phyloP scores from a whole-genome alignment of 768 basidiomycete species.

The Lactarius sanguifluus region DNA sequence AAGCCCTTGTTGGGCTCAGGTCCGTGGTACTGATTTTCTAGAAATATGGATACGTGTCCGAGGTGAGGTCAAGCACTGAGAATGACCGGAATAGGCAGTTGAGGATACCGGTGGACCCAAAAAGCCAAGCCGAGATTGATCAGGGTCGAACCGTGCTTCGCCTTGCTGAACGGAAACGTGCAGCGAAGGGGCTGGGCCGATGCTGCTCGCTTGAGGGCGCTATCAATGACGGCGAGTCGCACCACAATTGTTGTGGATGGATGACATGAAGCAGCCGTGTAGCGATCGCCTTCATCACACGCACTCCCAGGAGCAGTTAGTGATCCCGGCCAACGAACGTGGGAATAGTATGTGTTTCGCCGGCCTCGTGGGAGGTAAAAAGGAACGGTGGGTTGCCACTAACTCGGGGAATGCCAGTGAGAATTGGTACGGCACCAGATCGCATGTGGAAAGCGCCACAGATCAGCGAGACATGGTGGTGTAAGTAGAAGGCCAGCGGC shows the following conservation, averaged over 20 bases:
- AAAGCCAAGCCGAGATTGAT: conserved; percentile 15
- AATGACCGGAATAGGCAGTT: conserved; percentile 18
- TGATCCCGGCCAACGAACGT: background rate
- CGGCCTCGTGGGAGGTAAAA: background rate
- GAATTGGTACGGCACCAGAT: background rate
- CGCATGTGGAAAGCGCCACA: background rate
- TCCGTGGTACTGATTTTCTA: too few species aligned
- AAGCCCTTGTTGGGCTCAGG: background rate
- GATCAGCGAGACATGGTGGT: background rate
- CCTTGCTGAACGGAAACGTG: background rate
- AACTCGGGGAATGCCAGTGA: too few species aligned
- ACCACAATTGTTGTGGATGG: too few species aligned
- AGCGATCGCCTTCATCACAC: background rate
- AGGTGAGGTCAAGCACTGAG: too few species aligned
- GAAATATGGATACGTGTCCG: too few species aligned
- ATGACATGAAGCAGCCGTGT: background rate
- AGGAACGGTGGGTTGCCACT: background rate
- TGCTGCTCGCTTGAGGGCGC: background rate
- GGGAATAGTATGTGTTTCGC: too few species aligned
- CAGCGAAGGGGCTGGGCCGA: background rate
- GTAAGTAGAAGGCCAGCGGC: background rate
- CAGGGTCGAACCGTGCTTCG: conserved; percentile 18
- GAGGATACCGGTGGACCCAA: background rate
- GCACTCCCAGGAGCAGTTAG: background rate
- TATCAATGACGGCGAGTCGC: background rate